phyloP scores from a whole-genome alignment of 2,329 filamentous ascomycete genomes.

The Trichoderma koningii region DNA sequence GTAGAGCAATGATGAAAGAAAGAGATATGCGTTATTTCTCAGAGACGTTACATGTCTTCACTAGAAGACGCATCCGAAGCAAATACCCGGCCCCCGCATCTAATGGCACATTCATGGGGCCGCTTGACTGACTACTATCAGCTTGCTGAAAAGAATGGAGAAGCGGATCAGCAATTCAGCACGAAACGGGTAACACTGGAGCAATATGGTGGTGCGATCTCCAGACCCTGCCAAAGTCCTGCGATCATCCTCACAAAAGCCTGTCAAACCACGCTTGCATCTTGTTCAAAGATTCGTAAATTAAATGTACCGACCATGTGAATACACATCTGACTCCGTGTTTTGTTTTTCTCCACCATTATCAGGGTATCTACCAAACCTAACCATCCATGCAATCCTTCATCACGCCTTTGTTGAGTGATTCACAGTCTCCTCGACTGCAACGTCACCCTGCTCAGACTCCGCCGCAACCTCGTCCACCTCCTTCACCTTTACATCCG shows the following conservation, averaged over 20 bases:
- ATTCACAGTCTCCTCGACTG: slow-evolving; percentile 11
- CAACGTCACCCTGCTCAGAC: not conserved
- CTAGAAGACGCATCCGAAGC: not conserved
- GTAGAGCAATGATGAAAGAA: no score
- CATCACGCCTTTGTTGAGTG: slow-evolving; percentile 11
- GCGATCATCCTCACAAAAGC: no score
- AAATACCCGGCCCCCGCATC: not conserved
- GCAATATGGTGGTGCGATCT: no score
- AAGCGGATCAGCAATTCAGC: not conserved
- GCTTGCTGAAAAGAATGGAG: slow-evolving; percentile 9
- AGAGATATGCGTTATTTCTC: no score
- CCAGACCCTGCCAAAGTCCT: no score
- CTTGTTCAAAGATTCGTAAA: no score
- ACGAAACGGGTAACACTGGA: no score
- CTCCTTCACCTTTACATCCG: slow-evolving; percentile 22
- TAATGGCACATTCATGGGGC: not conserved
- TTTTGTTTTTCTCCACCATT: slow-evolving; percentile 8
- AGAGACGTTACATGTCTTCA: not conserved
- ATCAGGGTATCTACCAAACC: slow-evolving; percentile 19
- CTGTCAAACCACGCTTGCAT: no score
- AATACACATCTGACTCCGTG: not conserved
- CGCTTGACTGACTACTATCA: not conserved
- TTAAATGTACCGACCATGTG: no score
- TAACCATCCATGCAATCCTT: slow-evolving; percentile 12
- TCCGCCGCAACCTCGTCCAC: not conserved